Base-by-base conservation (phyloP, 2,329 filamentous ascomycete species). In the Ophiostoma himal-ulmi region DNA sequence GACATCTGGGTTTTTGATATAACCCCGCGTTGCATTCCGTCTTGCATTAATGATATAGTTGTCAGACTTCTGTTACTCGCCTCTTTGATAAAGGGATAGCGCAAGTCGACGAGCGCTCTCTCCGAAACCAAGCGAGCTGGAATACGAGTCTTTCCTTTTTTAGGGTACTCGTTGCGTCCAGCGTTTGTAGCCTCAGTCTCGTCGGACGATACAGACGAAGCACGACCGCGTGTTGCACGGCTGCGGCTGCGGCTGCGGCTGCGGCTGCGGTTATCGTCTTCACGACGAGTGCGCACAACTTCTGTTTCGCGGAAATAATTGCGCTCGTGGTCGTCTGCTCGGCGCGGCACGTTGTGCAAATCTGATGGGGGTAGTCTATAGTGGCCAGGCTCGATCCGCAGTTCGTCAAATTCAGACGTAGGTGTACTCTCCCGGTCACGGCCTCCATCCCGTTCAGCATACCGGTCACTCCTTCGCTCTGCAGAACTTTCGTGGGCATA, bases 131-230 rank as follows among this genome's bases (percentile, higher is more conserved):
- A 83, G 70, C 90, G 87, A 71, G 87, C 88, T 0, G 94, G 94
- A 78, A 97, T 93, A 75, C 91, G 88, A 17, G 94, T 97, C 84
- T 94, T 96, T 75, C 94, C 94, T 78, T 91, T 93, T 81, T 91
- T 91, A 11, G 91, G 90, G 74, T 91, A 92, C 71, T 89, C 85
- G 78, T 82, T 39, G 17, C 36, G 62, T 8, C 34, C 36, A 11
- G n/a, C 52, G 26, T 57, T 26, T 30, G 10, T 14, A 3, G 13
- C 34, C 8, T 39, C 62, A 17, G 17, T n/a, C 34, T 65, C 62
- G 17, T 37, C 62, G n/a, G 62, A 65, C 34, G 62, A 65, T 36
- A 34, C 62, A 37, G 54, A 48, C 1, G 37, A 22, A 5, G 65
- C 30, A 26, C 34, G 62, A 10, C 34, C 34, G 1, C 34, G 11